Conservation (phyloP, 768 basidiomycete species). For the Rickenella mellea region DNA sequence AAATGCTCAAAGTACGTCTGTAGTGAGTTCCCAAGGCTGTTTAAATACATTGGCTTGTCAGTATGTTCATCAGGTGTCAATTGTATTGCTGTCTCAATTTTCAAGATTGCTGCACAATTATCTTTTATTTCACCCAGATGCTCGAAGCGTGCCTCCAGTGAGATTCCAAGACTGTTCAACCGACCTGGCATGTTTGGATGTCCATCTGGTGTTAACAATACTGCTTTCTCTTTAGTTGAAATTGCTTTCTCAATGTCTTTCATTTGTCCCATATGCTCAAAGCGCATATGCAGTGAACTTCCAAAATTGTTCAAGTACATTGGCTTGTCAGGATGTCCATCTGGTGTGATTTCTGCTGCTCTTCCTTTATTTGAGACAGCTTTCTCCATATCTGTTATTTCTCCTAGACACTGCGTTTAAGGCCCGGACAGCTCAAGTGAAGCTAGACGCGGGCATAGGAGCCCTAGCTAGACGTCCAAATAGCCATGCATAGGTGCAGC, state of each 20-base stretch:
- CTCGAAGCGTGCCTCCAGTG: neutral
- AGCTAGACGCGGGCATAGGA: no score
- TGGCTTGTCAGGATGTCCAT: conserved; percentile 1
- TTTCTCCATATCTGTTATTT: neutral
- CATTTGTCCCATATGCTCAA: neutral
- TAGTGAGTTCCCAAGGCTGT: conserved; percentile 5
- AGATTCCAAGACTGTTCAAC: conserved; percentile 1
- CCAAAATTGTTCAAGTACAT: conserved; percentile 1
- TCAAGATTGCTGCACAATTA: neutral
- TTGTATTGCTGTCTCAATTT: conserved; percentile 1
- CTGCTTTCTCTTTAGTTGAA: neutral
- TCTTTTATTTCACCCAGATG: neutral
- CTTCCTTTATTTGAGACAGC: neutral
- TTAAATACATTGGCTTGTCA: conserved; percentile 3
- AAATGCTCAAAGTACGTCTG: neutral
- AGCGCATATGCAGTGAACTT: neutral
- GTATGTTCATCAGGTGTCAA: conserved; percentile 5
- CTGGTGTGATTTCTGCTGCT: neutral
- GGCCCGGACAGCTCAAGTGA: no score
- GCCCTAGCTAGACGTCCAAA: no score
- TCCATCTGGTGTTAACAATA: neutral
- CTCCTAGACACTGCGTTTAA: neutral
- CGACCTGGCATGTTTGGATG: conserved; percentile 1
- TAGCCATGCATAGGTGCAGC: no score
- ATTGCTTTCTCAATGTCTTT: neutral